Conservation (phyloP, 352 stramenopile species). For the Phytophthora foliorum region DNA sequence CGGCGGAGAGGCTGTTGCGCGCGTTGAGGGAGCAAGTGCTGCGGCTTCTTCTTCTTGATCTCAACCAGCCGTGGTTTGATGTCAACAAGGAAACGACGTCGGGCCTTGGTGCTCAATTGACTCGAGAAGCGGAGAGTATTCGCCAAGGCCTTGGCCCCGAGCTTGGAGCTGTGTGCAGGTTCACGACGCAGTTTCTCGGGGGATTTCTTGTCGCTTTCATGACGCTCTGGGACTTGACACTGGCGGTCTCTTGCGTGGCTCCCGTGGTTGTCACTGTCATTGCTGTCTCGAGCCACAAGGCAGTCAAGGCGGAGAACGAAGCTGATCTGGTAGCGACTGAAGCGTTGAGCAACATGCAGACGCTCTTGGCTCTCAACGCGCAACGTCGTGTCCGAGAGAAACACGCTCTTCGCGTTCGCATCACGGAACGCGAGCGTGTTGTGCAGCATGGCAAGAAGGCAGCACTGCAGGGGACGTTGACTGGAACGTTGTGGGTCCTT, state of each 20-base stretch:
- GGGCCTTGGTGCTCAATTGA: constrained; percentile 18
- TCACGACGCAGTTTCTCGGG: constrained; percentile 27
- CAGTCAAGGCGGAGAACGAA: constrained; percentile 12
- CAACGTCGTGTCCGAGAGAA: constrained; percentile 36
- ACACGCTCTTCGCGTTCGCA: constrained; percentile 30
- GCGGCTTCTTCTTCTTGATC: constrained; percentile 29
- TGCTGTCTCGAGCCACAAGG: not conserved
- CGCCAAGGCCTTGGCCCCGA: constrained; percentile 29
- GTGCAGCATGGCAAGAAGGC: constrained; percentile 17
- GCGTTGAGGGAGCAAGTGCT: constrained; percentile 32
- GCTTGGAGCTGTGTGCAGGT: constrained; percentile 25
- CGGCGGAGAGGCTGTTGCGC: constrained; percentile 23
- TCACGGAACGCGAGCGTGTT: constrained; percentile 13
- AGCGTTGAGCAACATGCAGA: constrained; percentile 39
- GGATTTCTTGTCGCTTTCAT: constrained; percentile 25
- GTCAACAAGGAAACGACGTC: constrained; percentile 1
- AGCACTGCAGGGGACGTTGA: constrained; percentile 21
- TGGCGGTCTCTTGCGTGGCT: constrained; percentile 19
- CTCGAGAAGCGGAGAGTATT: constrained; percentile 27
- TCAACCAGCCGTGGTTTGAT: constrained; percentile 36
- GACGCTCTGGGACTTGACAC: constrained; percentile 37
- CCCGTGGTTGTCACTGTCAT: constrained; percentile 19
- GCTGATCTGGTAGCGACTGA: constrained; percentile 29
- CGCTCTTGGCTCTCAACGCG: constrained; percentile 41
- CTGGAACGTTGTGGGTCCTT: constrained; percentile 36